phyloP scores from a whole-genome alignment of 2,329 filamentous ascomycete genomes.

The Aspergillaceae sp. region DNA sequence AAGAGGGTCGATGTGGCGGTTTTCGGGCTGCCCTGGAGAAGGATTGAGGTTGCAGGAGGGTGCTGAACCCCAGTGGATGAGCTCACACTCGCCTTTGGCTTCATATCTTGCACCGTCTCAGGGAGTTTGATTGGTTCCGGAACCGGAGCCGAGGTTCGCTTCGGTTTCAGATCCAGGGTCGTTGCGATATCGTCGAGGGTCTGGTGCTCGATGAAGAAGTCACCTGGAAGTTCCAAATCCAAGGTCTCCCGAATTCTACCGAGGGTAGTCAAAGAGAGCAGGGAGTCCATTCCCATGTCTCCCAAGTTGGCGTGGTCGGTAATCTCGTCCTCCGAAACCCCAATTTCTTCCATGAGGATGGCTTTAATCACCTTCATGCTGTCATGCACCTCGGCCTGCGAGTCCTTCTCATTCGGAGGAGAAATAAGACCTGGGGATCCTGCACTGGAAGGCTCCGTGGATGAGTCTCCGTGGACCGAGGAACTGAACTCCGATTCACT shows the following conservation, averaged over 20 bases:
- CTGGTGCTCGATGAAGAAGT: conserved; percentile 38
- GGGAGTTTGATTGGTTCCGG: conserved; percentile 14
- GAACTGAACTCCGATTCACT: conserved; percentile 23
- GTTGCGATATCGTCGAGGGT: conserved; percentile 33
- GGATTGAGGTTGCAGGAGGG: conserved; percentile 35
- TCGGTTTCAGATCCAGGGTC: conserved; percentile 32
- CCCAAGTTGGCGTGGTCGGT: conserved; percentile 32
- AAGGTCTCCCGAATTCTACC: conserved; percentile 37
- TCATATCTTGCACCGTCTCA: conserved; percentile 14
- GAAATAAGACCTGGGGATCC: conserved; percentile 25
- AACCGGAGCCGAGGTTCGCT: conserved; percentile 11
- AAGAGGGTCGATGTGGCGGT: conserved; percentile 35
- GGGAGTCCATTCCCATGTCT: conserved; percentile 39
- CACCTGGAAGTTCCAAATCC: conserved; percentile 34
- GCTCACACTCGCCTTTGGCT: conserved; percentile 9
- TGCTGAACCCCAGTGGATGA: conserved; percentile 14
- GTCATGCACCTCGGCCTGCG: conserved; percentile 18
- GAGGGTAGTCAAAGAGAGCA: conserved; percentile 39
- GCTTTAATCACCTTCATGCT: conserved; percentile 33
- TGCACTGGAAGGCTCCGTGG: conserved; percentile 27
- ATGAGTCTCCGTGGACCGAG: conserved; percentile 15
- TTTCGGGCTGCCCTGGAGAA: conserved; percentile 36
- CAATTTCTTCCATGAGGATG: conserved; percentile 38
- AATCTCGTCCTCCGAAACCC: conserved; percentile 34
- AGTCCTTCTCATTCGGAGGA: conserved; percentile 20